Evolutionary conservation across 768 basidiomycete genomes (phyloP).

Genomic region (Lactifluus echinatus): DNA sequence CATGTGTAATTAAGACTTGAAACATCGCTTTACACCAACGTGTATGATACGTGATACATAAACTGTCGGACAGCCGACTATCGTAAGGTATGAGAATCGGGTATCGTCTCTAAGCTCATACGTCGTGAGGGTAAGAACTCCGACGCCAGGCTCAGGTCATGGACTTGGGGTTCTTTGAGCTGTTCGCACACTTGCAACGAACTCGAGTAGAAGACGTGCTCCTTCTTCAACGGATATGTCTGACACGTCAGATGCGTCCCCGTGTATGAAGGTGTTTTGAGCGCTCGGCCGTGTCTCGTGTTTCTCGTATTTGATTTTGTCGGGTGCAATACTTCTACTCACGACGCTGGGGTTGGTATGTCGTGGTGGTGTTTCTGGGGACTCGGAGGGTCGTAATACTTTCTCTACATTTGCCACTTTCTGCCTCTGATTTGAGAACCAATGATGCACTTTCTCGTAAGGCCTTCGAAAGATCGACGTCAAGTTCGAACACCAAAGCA

Average conservation of each 20-base stretch:
- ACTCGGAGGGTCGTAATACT: not conserved
- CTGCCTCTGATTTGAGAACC: slow-evolving; percentile 18
- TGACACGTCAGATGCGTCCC: slow-evolving; percentile 5
- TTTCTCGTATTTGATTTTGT: not conserved
- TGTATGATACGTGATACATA: slow-evolving; percentile 3
- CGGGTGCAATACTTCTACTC: not conserved
- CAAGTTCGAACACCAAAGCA: not conserved
- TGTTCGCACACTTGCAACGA: slow-evolving; percentile 4
- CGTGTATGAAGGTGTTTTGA: not conserved
- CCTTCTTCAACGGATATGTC: slow-evolving; percentile 14
- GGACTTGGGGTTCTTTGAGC: slow-evolving; percentile 1
- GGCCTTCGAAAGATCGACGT: slow-evolving; percentile 2
- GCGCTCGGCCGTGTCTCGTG: not conserved
- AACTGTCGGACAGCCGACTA: not conserved
- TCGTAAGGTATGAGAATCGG: slow-evolving; percentile 7
- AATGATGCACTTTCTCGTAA: slow-evolving; percentile 14
- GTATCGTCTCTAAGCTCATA: slow-evolving; percentile 7
- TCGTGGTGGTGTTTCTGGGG: not conserved
- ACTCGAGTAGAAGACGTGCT: slow-evolving; percentile 13
- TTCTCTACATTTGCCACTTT: slow-evolving; percentile 14
- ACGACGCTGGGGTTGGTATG: not conserved
- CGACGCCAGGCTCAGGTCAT: not conserved
- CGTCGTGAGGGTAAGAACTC: not conserved
- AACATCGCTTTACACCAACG: slow-evolving; percentile 3
- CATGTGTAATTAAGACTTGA: slow-evolving; percentile 1